phyloP scores from a whole-genome alignment of 169 alveolate genomes.

The Plasmodium cynomolgi region DNA sequence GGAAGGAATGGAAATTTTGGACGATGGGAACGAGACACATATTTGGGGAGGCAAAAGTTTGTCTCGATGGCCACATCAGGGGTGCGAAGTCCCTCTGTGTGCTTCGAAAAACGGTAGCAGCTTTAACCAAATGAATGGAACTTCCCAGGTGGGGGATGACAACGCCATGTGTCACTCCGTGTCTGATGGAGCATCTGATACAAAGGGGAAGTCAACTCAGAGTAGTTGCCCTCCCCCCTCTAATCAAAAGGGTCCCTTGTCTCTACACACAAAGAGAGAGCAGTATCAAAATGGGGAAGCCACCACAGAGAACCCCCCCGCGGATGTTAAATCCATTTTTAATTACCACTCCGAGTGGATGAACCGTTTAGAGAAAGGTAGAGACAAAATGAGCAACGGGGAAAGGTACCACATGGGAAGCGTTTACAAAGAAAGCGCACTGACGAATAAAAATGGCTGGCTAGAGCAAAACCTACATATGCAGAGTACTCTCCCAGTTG shows the following conservation, averaged over 20 bases:
- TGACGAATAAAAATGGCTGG: background rate
- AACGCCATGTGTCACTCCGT: background rate
- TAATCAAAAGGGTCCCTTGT: background rate
- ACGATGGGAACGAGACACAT: background rate
- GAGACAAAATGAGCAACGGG: background rate
- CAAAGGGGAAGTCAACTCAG: background rate
- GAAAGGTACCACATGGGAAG: background rate
- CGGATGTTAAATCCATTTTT: background rate
- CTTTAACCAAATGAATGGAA: background rate
- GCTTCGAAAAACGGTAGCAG: background rate
- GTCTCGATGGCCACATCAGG: background rate
- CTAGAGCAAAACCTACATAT: background rate
- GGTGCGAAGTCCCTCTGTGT: background rate
- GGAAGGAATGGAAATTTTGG: background rate
- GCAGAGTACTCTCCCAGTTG: background rate
- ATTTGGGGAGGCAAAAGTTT: background rate
- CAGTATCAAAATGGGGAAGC: background rate
- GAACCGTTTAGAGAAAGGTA: background rate
- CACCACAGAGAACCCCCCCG: background rate
- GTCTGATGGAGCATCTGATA: background rate
- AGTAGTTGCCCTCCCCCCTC: background rate
- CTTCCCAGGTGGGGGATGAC: background rate
- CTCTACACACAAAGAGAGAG: background rate
- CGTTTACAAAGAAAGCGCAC: background rate
- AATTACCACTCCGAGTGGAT: background rate